Evolutionary conservation across 2,329 filamentous ascomycete species (phyloP).

Genomic region (Claviceps pazoutovae): DNA sequence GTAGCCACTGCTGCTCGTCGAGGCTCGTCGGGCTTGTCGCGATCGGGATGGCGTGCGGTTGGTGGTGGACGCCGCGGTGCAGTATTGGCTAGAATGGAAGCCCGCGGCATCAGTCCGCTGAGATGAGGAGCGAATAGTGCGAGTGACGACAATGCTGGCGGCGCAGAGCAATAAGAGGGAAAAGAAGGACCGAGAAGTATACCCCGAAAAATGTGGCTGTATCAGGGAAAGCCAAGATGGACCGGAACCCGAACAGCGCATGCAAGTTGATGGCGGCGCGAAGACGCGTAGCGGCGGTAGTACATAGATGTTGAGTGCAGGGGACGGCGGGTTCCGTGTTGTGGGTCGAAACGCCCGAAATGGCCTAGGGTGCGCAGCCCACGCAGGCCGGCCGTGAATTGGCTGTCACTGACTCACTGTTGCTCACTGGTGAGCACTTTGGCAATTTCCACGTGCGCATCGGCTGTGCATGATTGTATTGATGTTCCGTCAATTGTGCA

Average conservation of each 20-base stretch:
- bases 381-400: no score
- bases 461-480: no score
- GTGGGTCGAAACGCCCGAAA: slow-evolving; percentile 15
- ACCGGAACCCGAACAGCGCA: background rate
- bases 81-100: background rate
- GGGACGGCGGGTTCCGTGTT: background rate
- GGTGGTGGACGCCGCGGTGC: background rate
- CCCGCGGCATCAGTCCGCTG: background rate
- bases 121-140: background rate
- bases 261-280: slow-evolving; percentile 5
- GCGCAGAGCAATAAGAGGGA: background rate
- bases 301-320: background rate
- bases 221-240: background rate
- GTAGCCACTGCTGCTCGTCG: background rate
- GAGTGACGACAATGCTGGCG: background rate
- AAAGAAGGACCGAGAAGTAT: background rate
- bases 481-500: no score
- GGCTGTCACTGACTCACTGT: no score
- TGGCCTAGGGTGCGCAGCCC: slow-evolving; percentile 12
- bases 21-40: background rate
- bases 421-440: no score
- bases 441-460: no score
- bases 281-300: slow-evolving; percentile 14
- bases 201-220: background rate
- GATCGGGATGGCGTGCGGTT: background rate